These are phyloP conservation scores for Pseudocercospora ulei DNA, from an alignment of 2,329 filamentous ascomycete genomes.

Conservation along the genomic window DNA sequence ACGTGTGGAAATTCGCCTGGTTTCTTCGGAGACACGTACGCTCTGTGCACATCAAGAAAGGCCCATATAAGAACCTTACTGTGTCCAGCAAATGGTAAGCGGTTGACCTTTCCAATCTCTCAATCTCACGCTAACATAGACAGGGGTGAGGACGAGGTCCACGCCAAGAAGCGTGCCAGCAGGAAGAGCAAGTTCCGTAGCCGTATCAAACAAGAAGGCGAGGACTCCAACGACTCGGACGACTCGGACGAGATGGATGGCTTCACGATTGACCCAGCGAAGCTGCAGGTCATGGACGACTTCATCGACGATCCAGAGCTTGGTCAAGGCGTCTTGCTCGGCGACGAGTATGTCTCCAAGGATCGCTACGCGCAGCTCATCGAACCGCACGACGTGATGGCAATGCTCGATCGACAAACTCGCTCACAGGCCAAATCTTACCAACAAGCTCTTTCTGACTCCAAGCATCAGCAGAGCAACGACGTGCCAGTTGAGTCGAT, in stretches of 20 bases:
- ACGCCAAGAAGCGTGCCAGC: neutral
- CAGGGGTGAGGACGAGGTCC: neutral
- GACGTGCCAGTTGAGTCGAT: slow-evolving; percentile 5
- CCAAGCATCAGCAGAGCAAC: neutral
- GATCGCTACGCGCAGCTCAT: neutral
- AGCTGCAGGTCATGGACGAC: neutral
- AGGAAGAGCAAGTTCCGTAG: slow-evolving; percentile 4
- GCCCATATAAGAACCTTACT: slow-evolving; percentile 16
- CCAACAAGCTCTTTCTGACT: neutral
- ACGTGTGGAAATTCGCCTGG: slow-evolving; percentile 28
- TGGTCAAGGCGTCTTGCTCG: neutral
- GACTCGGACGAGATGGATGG: too few relatives aligned
- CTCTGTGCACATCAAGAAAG: slow-evolving; percentile 22
- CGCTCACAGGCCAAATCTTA: neutral
- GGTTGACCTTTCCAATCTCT: neutral
- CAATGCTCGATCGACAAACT: neutral
- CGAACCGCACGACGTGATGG: neutral
- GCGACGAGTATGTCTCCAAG: neutral
- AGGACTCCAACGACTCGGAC: neutral
- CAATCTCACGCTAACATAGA: neutral
- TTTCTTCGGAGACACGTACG: slow-evolving; percentile 29
- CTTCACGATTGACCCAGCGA: neutral
- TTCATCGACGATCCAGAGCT: neutral
- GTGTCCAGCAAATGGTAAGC: slow-evolving; percentile 24
- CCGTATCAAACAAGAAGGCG: slow-evolving; percentile 5